phyloP scores from a whole-genome alignment of 148 eudicot species.

The Nyssa sinensis region DNA sequence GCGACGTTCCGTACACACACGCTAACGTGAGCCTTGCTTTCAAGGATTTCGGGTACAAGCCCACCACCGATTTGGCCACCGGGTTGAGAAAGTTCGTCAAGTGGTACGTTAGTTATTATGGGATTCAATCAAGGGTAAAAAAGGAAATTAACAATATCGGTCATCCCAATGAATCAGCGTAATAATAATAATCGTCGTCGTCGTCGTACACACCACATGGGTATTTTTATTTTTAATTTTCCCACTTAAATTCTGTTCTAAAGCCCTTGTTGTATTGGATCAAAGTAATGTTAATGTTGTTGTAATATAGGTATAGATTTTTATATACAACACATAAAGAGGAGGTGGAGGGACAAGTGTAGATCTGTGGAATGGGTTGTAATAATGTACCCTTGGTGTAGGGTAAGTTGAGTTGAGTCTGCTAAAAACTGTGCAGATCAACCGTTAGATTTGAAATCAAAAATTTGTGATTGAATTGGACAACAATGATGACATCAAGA shows the following conservation, averaged over 20 bases:
- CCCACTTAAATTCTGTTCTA: background rate
- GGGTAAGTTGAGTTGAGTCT: background rate
- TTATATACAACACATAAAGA: slow-evolving; percentile 6
- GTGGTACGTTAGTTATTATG: slow-evolving; percentile 91
- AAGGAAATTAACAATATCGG: slow-evolving; percentile 29
- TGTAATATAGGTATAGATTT: slow-evolving; percentile 33
- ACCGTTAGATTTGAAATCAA: slow-evolving; percentile 17
- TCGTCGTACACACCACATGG: slow-evolving; percentile 24
- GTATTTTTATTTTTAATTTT: background rate
- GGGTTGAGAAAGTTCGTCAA: slow-evolving; percentile 89
- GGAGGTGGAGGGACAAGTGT: no score
- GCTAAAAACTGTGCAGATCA: slow-evolving; percentile 18
- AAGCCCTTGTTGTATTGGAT: slow-evolving; percentile 11
- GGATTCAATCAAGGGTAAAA: slow-evolving; percentile 65
- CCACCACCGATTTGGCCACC: slow-evolving; percentile 75
- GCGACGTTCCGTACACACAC: slow-evolving; percentile 93
- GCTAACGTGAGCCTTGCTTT: slow-evolving; percentile 86
- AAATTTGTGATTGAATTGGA: slow-evolving; percentile 20
- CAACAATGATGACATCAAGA: slow-evolving; percentile 23
- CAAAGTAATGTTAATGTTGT: slow-evolving; percentile 15
- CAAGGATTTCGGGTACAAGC: slow-evolving; percentile 77
- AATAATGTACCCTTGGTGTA: slow-evolving; percentile 19
- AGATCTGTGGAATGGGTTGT: slow-evolving; percentile 16
- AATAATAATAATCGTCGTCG: slow-evolving; percentile 12
- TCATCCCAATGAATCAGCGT: slow-evolving; percentile 11